phyloP scores from a whole-genome alignment of 2,329 filamentous ascomycete genomes.

The Cercospora citrullina region DNA sequence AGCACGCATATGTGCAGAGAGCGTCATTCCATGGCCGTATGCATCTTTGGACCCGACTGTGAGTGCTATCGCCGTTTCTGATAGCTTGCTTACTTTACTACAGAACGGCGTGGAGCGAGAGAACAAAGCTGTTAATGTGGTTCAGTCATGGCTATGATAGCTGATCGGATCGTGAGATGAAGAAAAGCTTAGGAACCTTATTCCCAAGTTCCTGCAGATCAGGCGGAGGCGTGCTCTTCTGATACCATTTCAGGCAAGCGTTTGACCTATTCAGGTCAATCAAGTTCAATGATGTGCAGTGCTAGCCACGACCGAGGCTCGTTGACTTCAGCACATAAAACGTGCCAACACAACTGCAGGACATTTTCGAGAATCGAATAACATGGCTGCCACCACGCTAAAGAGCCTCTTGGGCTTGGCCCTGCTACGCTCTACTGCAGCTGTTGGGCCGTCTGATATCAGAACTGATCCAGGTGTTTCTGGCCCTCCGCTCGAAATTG shows the following conservation, averaged over 20 bases:
- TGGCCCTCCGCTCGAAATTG: constrained; percentile 20
- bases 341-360: background rate
- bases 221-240: background rate
- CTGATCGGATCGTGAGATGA: background rate
- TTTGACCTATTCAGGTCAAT: background rate
- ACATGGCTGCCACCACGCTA: background rate
- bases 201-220: constrained; percentile 1
- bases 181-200: background rate
- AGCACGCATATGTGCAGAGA: background rate
- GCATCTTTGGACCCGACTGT: no score
- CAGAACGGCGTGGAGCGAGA: background rate
- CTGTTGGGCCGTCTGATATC: constrained; percentile 18
- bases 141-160: background rate
- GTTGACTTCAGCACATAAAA: background rate
- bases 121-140: background rate
- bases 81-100: background rate
- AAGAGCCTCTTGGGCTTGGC: constrained; percentile 3
- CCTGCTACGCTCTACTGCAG: constrained; percentile 5
- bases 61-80: background rate
- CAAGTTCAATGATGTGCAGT: background rate
- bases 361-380: background rate
- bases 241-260: background rate
- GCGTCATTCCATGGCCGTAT: background rate
- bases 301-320: background rate
- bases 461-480: constrained; percentile 21